phyloP scores from a whole-genome alignment of 306 rosid species.

The Malus sieversii region DNA sequence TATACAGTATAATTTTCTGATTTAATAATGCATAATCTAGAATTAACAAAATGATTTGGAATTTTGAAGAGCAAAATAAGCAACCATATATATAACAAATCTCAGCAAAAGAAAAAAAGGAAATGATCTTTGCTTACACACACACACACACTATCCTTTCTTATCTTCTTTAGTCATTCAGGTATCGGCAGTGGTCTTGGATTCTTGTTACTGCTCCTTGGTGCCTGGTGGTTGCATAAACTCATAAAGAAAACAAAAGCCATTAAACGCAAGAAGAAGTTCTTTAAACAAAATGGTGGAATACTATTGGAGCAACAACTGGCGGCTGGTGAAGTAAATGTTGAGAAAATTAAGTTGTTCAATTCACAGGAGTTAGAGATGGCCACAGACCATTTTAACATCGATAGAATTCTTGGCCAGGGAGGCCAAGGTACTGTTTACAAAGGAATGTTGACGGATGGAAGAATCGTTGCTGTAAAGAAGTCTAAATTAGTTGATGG shows the following conservation, averaged over 20 bases:
- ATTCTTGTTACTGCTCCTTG: not conserved
- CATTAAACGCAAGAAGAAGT: not conserved
- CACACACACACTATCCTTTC: not conserved
- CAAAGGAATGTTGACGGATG: constrained; percentile 7
- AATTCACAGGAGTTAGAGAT: not conserved
- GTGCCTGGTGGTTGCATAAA: not conserved
- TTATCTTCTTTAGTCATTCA: not conserved
- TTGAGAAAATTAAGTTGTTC: not conserved
- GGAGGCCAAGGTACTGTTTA: constrained; percentile 12
- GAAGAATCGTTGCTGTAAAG: constrained; percentile 16
- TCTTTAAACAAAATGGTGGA: not conserved
- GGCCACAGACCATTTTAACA: not conserved
- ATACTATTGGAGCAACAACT: not conserved
- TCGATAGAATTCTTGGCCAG: constrained; percentile 5
- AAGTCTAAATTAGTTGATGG: constrained; percentile 7
- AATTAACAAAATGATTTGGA: not conserved
- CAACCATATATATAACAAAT: not conserved
- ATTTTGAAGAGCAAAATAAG: not conserved
- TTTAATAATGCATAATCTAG: not conserved
- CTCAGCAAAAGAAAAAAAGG: not conserved
- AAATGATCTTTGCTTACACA: not conserved
- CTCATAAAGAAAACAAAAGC: not conserved
- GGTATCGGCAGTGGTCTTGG: not conserved
- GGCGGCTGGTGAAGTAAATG: not conserved
- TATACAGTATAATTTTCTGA: not conserved